Conservation (phyloP, 1,284 basidiomycete genomes). For the Sporisorium iseilematis-ciliati region DNA sequence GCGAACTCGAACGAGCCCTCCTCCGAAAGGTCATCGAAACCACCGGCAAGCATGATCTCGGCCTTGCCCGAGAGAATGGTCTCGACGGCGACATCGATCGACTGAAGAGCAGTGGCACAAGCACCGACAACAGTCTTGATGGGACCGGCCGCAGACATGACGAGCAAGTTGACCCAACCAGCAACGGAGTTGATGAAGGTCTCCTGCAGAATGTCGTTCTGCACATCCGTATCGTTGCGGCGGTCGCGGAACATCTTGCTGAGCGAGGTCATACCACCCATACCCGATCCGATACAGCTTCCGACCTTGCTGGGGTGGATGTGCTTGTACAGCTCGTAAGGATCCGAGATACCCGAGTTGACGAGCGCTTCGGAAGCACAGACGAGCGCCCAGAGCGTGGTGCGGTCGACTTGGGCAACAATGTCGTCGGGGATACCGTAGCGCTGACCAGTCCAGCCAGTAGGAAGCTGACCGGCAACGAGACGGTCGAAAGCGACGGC, state of each 20-base stretch:
- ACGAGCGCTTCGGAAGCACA: conserved; percentile 92
- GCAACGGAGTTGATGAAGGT: conserved; percentile 75
- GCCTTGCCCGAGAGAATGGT: conserved; percentile 94
- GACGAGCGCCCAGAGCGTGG: conserved; percentile 96
- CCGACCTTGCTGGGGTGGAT: conserved; percentile 92
- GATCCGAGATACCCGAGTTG: conserved; percentile 96
- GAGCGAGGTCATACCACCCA: conserved; percentile 83
- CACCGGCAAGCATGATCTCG: conserved; percentile 98
- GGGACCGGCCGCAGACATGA: conserved; percentile 75
- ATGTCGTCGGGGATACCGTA: conserved; percentile 99
- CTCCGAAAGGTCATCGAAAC: conserved; percentile 97
- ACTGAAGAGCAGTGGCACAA: conserved; percentile 97
- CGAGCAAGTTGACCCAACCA: conserved; percentile 94
- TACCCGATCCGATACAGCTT: conserved; percentile 77
- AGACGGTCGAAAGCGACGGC: conserved; percentile 93
- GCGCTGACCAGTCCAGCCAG: conserved; percentile 94
- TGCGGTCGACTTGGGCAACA: conserved; percentile 90
- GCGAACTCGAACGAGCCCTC: conserved; percentile 94
- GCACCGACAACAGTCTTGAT: conserved; percentile 99
- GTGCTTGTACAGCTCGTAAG: conserved; percentile 82
- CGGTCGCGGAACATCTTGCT: conserved; percentile 94
- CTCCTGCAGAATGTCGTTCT: conserved; percentile 98
- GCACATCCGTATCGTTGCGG: conserved; percentile 94
- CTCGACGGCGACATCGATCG: conserved; percentile 96
- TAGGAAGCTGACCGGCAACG: conserved; percentile 95